Percentiles rank a stretch among this genome's conserved stretches.
Evolutionary conservation across 2,329 filamentous ascomycete genomes (phyloP).

Genomic region (Exophiala sp.): DNA sequence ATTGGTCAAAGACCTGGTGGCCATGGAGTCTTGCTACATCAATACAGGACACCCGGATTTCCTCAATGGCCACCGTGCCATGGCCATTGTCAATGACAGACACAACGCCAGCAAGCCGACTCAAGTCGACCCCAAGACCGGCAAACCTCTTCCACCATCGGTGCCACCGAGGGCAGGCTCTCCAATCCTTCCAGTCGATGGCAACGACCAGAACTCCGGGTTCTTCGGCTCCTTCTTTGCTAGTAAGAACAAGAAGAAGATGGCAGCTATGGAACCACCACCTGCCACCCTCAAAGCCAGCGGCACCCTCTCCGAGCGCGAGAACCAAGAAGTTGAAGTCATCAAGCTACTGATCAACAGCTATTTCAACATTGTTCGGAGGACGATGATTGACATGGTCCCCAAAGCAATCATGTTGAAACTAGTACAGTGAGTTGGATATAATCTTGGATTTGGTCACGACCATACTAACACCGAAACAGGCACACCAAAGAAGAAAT

Average conservation of each 20-base stretch:
- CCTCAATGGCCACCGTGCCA: constrained; percentile 90
- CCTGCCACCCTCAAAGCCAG: constrained; percentile 90
- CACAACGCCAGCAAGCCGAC: constrained; percentile 76
- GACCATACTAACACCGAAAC: constrained; percentile 20
- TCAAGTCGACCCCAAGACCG: constrained; percentile 96
- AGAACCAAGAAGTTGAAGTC: constrained; percentile 93
- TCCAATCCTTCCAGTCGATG: constrained; percentile 60
- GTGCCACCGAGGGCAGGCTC: constrained; percentile 67
- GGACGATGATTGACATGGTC: constrained; percentile 99
- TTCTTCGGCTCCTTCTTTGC: constrained; percentile 99
- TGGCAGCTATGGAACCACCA: constrained; percentile 97
- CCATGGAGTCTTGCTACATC: constrained; percentile 96
- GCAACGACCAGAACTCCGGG: constrained; percentile 57
- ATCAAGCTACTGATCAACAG: constrained; percentile 96
- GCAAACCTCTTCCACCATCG: constrained; percentile 72
- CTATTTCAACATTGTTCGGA: constrained; percentile 96
- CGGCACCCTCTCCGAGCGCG: constrained; percentile 86
- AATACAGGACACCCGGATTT: constrained; percentile 99
- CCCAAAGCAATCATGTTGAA: constrained; percentile 98
- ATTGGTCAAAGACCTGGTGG: constrained; percentile 82
- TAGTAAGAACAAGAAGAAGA: constrained; percentile 99
- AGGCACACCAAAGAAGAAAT: constrained; percentile 97
- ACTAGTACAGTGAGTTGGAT: constrained; percentile 73
- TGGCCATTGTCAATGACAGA: constrained; percentile 95
- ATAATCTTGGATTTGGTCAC: background rate